A percentile compares a stretch with the other conserved stretches of the same genome.
Conservation (phyloP, 306 rosid species). For the Pueraria montana region DNA sequence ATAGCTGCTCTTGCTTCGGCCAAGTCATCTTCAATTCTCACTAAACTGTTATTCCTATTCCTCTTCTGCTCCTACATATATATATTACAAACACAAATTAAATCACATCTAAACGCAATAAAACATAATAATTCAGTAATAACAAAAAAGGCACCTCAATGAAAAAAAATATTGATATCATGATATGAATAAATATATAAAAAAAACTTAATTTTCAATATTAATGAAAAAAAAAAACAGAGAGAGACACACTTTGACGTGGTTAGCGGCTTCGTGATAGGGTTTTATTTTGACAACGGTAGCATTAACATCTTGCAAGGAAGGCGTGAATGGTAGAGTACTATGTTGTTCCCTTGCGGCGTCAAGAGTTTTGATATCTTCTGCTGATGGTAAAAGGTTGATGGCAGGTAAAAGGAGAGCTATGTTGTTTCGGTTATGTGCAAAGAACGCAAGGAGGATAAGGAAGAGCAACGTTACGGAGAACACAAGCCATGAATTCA, state of each 20-base stretch:
- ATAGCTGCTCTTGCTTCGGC: constrained; percentile 68
- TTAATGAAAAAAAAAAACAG: neutral
- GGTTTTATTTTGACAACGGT: neutral
- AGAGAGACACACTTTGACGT: constrained; percentile 40
- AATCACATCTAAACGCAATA: neutral
- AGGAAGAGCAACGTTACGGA: constrained; percentile 26
- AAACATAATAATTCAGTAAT: neutral
- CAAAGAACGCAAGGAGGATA: constrained; percentile 8
- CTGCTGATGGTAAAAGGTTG: neutral
- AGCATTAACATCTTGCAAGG: neutral
- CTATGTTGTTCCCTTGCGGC: neutral
- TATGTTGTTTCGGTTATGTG: neutral
- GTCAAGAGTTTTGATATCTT: constrained; percentile 22
- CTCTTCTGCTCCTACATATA: constrained; percentile 13
- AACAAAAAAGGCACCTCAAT: neutral
- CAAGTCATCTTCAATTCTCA: constrained; percentile 64
- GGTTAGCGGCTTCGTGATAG: neutral
- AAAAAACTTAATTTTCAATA: neutral
- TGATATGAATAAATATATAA: neutral
- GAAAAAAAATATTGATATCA: neutral
- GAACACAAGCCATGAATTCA: constrained; percentile 36
- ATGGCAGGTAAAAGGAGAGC: neutral
- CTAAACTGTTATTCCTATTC: constrained; percentile 9
- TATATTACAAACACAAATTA: neutral
- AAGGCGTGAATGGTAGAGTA: neutral